Conservation (phyloP, 2,329 filamentous ascomycete genomes). For the Colletotrichum tropicicola region DNA sequence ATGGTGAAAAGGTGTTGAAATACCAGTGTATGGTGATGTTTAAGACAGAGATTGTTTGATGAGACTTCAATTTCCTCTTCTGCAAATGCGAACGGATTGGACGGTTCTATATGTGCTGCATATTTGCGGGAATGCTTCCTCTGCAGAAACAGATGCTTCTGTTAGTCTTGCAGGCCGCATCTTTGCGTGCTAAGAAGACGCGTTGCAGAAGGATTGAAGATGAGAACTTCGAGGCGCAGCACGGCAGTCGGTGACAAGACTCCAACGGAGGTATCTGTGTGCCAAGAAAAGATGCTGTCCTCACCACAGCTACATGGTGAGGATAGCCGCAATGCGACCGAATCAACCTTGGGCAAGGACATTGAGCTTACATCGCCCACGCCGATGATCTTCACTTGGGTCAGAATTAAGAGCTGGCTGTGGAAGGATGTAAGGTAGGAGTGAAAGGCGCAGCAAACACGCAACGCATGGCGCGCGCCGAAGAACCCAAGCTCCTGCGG, state of each 20-base stretch:
- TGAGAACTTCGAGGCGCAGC: neutral
- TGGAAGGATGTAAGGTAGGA: neutral
- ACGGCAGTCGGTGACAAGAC: neutral
- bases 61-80: too few relatives aligned
- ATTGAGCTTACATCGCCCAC: too few relatives aligned
- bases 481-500: neutral
- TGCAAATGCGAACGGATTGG: too few relatives aligned
- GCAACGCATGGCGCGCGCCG: neutral
- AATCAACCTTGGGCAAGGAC: neutral
- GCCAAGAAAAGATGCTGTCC: neutral
- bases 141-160: too few relatives aligned
- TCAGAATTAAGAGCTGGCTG: neutral
- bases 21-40: too few relatives aligned
- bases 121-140: too few relatives aligned
- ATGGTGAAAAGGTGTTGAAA: too few relatives aligned
- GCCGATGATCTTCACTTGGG: neutral
- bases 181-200: neutral
- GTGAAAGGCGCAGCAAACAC: neutral
- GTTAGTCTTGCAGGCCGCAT: neutral
- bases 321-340: too few relatives aligned
- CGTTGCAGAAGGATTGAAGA: neutral
- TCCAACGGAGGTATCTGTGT: neutral
- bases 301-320: too few relatives aligned
- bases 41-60: too few relatives aligned
- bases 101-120: too few relatives aligned